Base-by-base conservation (phyloP, 768 basidiomycete species). In the Mycena albidolilacea region DNA sequence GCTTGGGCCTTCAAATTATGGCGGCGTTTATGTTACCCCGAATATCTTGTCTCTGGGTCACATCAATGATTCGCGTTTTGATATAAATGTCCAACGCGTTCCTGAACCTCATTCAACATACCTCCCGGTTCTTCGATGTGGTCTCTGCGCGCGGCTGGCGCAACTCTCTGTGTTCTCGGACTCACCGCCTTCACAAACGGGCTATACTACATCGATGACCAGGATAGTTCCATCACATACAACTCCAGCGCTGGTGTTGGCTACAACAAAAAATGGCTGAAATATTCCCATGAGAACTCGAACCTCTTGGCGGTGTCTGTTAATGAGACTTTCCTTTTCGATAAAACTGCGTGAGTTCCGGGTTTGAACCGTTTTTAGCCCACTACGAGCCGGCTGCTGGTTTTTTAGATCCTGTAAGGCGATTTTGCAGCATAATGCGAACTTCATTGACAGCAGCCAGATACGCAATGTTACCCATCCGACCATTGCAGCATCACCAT, bases 201-300 rank as follows among this genome's bases (percentile, higher is more conserved):
- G 8, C 12, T 72, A n/a, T 74, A 74, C 46, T 74, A 74, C 59
- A 74, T 74, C 59, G 72, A 74, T 58, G 68, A 74, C 50, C 68
- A 69, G 64, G 72, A 74, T 58, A 57, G 61, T 21, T 60, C 58
- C 63, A 39, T 74, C 72, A 74, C 68, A 9, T 74, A 74, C 64
- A 74, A 74, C 52, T 74, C 73, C 11, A 74, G 69, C 23, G 69
- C 73, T n/a, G 72, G 72, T 6, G 41, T 74, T 11, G 73, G 69
- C 23, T 74, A 74, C 52, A 70, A 63, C 44, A 57, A 30, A 23
- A 11, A 74, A 74, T 74, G 73, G 73, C 58, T 38, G 10, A 74
- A 67, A 41, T 74, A 74, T 43, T 70, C 73, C 4, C 35, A n/a
- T 30, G 30, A 74, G 17, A 43, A 67, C 52, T 74, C 64, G 15